Evolutionary conservation across 306 rosid genomes (phyloP).

Genomic region (Vigna radiata): DNA sequence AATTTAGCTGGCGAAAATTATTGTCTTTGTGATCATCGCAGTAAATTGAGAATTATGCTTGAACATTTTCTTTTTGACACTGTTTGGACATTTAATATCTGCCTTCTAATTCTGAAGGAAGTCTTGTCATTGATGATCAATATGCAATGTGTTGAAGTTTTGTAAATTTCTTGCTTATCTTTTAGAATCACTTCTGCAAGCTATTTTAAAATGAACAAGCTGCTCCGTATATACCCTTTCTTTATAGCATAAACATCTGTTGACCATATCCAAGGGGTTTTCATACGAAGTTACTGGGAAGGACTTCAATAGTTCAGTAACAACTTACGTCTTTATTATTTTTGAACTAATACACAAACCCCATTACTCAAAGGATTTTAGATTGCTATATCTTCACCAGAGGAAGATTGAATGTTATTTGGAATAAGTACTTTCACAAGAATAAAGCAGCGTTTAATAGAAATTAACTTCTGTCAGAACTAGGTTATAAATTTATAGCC

Average conservation of each 20-base stretch:
- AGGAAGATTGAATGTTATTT: background rate
- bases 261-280: background rate
- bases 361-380: slow-evolving; percentile 8
- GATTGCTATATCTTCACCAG: background rate
- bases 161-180: slow-evolving; percentile 10
- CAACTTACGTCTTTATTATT: background rate
- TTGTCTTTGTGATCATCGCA: background rate
- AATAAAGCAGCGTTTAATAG: background rate
- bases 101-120: background rate
- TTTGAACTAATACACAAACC: background rate
- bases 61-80: slow-evolving; percentile 10
- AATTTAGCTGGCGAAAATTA: background rate
- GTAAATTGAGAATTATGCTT: background rate
- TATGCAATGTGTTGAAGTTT: background rate
- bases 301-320: background rate
- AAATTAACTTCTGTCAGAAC: background rate
- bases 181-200: slow-evolving; percentile 4
- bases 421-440: background rate
- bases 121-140: background rate
- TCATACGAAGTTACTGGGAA: background rate
- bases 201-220: slow-evolving; percentile 9
- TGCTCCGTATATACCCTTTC: background rate
- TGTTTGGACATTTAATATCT: background rate
- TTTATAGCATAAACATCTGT: background rate
- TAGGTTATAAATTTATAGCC: background rate